These are phyloP conservation scores for Hypholoma sublateritium DNA, from an alignment of 768 basidiomycete species.

Conservation along the genomic window DNA sequence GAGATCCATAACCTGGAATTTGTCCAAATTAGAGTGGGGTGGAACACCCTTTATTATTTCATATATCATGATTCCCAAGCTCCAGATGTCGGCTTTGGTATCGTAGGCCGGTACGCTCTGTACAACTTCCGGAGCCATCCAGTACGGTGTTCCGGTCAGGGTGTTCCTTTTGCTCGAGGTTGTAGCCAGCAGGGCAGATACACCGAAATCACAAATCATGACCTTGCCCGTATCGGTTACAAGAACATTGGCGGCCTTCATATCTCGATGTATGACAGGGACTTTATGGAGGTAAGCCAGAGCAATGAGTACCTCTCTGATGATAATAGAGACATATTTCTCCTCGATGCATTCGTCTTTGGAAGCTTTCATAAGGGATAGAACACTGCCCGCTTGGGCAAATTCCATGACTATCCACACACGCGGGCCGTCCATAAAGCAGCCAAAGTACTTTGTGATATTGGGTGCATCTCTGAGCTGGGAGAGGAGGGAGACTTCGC, in stretches of 20 bases:
- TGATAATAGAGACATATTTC: slow-evolving; percentile 83
- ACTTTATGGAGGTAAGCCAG: slow-evolving; percentile 91
- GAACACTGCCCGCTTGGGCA: slow-evolving; percentile 92
- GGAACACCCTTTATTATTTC: slow-evolving; percentile 98
- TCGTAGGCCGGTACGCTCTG: slow-evolving; percentile 89
- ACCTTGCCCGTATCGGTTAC: slow-evolving; percentile 87
- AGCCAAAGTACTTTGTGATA: slow-evolving; percentile 95
- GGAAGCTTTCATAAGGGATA: slow-evolving; percentile 89
- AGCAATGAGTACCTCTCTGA: slow-evolving; percentile 85
- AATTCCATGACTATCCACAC: slow-evolving; percentile 99
- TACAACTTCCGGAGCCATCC: slow-evolving; percentile 99
- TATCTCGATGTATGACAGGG: slow-evolving; percentile 94
- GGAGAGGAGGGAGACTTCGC: slow-evolving; percentile 89
- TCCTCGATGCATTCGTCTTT: slow-evolving; percentile 80
- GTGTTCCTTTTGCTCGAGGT: slow-evolving; percentile 92
- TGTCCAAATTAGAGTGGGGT: slow-evolving; percentile 87
- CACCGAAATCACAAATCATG: slow-evolving; percentile 97
- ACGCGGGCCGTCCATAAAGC: slow-evolving; percentile 89
- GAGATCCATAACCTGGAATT: slow-evolving; percentile 83
- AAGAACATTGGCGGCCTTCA: slow-evolving; percentile 97
- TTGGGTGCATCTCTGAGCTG: slow-evolving; percentile 90
- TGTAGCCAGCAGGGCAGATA: slow-evolving; percentile 87
- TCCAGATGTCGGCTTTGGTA: slow-evolving; percentile 98
- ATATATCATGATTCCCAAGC: slow-evolving; percentile 91
- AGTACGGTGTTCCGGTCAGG: slow-evolving; percentile 95